Conservation (phyloP, 495 filamentous ascomycete species). For the Penicillium salamii region DNA sequence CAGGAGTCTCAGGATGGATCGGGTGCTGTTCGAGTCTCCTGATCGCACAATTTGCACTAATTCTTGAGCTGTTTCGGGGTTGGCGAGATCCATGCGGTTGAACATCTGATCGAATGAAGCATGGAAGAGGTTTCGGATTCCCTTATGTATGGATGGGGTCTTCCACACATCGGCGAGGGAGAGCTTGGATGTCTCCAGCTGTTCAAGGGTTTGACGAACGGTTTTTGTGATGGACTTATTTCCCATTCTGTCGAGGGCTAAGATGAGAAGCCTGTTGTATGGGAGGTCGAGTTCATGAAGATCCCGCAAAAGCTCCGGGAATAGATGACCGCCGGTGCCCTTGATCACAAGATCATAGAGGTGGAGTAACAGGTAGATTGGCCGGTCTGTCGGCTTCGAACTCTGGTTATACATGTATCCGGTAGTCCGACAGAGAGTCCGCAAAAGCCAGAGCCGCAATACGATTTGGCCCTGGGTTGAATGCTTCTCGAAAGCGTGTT, state of each 20-base stretch:
- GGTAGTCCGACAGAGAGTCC: constrained; percentile 24
- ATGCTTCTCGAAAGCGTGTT: background rate
- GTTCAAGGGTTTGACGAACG: constrained; percentile 23
- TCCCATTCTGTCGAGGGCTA: constrained; percentile 27
- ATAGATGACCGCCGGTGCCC: constrained; percentile 17
- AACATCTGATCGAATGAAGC: constrained; percentile 30
- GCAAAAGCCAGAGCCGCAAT: constrained; percentile 38
- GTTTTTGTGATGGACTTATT: constrained; percentile 22
- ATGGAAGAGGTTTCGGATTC: constrained; percentile 23
- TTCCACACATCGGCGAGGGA: constrained; percentile 33
- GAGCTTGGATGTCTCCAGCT: constrained; percentile 28
- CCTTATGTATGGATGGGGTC: constrained; percentile 25
- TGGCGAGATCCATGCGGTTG: constrained; percentile 35
- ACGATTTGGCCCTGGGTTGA: constrained; percentile 28
- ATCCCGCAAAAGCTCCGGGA: constrained; percentile 27
- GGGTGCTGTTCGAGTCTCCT: constrained; percentile 31
- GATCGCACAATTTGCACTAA: constrained; percentile 29
- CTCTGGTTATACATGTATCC: constrained; percentile 21
- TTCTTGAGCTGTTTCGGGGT: constrained; percentile 25
- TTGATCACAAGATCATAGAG: constrained; percentile 24
- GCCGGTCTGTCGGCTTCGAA: constrained; percentile 19
- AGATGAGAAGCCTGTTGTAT: constrained; percentile 27
- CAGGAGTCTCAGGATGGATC: constrained; percentile 36
- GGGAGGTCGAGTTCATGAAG: constrained; percentile 36
- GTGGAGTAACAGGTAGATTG: constrained; percentile 27